Evolutionary conservation across 2,329 filamentous ascomycete species (phyloP).

Genomic region (Alternaria arborescens): DNA sequence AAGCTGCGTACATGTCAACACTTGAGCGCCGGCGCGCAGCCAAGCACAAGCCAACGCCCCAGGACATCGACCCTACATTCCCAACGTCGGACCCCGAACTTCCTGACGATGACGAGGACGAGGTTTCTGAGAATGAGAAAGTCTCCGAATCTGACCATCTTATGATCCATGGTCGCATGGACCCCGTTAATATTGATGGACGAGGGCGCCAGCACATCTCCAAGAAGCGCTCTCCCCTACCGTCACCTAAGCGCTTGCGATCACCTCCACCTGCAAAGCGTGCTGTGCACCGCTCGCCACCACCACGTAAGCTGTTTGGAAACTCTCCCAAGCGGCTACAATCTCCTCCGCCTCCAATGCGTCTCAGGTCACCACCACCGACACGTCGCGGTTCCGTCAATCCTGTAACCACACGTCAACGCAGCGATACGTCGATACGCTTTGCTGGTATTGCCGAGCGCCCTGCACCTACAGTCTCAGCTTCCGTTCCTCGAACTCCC

Average conservation of each 20-base stretch:
- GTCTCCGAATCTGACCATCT: conserved; percentile 67
- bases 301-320: conserved; percentile 68
- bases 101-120: conserved; percentile 72
- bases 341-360: conserved; percentile 51
- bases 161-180: conserved; percentile 76
- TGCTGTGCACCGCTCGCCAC: conserved; percentile 40
- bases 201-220: conserved; percentile 43
- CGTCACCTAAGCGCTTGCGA: conserved; percentile 69
- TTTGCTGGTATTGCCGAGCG: conserved; percentile 66
- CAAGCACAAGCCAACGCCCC: conserved; percentile 85
- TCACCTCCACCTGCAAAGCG: conserved; percentile 58
- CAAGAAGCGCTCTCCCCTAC: conserved; percentile 56
- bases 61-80: conserved; percentile 92
- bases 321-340: conserved; percentile 73
- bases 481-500: conserved; percentile 83
- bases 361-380: conserved; percentile 73
- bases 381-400: conserved; percentile 57
- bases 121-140: conserved; percentile 47
- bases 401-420: conserved; percentile 43
- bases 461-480: conserved; percentile 77
- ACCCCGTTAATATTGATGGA: conserved; percentile 66
- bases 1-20: conserved; percentile 89
- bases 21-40: conserved; percentile 81
- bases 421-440: conserved; percentile 52
- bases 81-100: conserved; percentile 90